phyloP scores from a whole-genome alignment of 2,329 filamentous ascomycete species.

The Colletotrichum australisinense region DNA sequence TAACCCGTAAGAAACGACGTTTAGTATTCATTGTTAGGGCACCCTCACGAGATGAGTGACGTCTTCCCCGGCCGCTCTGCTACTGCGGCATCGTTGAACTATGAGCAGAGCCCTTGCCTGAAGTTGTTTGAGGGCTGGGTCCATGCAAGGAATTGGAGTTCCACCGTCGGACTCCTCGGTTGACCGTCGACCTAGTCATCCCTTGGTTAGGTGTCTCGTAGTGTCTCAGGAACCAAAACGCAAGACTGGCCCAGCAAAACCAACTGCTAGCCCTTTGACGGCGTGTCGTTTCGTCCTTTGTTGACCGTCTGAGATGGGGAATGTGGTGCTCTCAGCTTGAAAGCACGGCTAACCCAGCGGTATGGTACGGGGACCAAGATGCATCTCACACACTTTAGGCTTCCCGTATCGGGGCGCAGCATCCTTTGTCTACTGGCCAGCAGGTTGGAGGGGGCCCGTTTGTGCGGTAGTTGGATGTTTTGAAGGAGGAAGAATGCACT shows the following conservation, averaged over 20 bases:
- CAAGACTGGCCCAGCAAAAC: constrained; percentile 1
- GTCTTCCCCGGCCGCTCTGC: neutral
- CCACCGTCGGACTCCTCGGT: neutral
- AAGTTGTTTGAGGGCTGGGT: neutral
- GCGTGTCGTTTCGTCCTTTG: constrained; percentile 26
- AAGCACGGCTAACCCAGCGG: constrained; percentile 7
- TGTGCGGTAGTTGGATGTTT: neutral
- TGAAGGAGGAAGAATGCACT: neutral
- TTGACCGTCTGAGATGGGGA: neutral
- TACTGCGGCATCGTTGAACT: neutral
- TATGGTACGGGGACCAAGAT: constrained; percentile 2
- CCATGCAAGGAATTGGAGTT: neutral
- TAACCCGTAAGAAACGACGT: neutral
- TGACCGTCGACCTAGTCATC: neutral
- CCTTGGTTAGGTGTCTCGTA: neutral
- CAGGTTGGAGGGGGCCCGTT: neutral
- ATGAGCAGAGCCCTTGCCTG: neutral
- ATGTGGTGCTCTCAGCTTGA: neutral
- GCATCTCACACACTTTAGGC: neutral
- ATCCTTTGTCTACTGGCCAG: constrained; percentile 13
- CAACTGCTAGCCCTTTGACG: constrained; percentile 1
- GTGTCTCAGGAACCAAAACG: constrained; percentile 1
- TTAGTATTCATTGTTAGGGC: neutral
- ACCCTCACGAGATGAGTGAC: neutral
- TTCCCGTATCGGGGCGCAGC: constrained; percentile 12